Evolutionary conservation across 768 basidiomycete genomes (phyloP).

Genomic region (Rhodotorula sphaerocarpa): DNA sequence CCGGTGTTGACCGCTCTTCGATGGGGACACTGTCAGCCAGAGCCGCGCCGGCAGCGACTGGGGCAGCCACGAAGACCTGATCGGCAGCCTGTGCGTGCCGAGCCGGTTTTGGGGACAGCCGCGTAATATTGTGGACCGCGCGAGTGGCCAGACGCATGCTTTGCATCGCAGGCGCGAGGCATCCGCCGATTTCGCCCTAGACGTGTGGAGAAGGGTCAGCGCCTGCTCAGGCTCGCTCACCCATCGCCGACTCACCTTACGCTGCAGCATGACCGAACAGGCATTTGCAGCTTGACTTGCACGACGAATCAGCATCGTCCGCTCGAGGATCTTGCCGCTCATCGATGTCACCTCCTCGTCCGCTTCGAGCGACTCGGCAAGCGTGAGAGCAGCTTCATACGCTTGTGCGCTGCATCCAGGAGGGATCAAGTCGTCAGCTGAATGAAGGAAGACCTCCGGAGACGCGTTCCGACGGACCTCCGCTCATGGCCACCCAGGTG

Average conservation of each 20-base stretch:
- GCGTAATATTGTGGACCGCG: slow-evolving; percentile 40
- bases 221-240: slow-evolving; percentile 54
- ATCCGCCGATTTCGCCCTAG: slow-evolving; percentile 49
- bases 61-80: neutral
- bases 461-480: slow-evolving; percentile 49
- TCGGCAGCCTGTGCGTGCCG: neutral
- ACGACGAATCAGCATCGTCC: slow-evolving; percentile 57
- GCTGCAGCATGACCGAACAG: slow-evolving; percentile 60
- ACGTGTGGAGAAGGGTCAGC: slow-evolving; percentile 41
- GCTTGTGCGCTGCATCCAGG: slow-evolving; percentile 15
- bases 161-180: slow-evolving; percentile 44
- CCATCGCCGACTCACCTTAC: slow-evolving; percentile 49
- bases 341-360: slow-evolving; percentile 49
- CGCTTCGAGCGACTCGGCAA: slow-evolving; percentile 48
- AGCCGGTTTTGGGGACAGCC: slow-evolving; percentile 32
- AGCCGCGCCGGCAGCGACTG: slow-evolving; percentile 21
- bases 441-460: slow-evolving; percentile 43
- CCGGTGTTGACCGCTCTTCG: slow-evolving; percentile 11
- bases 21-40: slow-evolving; percentile 12
- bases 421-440: neutral
- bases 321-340: slow-evolving; percentile 52
- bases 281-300: slow-evolving; percentile 65
- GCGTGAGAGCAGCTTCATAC: slow-evolving; percentile 32
- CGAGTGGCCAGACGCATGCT: slow-evolving; percentile 30
- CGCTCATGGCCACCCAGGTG: slow-evolving; percentile 53